Percentiles rank a stretch among this genome's conserved stretches.
Conservation (phyloP, 2,329 filamentous ascomycete genomes). For the Teratosphaeriaceae sp. region DNA sequence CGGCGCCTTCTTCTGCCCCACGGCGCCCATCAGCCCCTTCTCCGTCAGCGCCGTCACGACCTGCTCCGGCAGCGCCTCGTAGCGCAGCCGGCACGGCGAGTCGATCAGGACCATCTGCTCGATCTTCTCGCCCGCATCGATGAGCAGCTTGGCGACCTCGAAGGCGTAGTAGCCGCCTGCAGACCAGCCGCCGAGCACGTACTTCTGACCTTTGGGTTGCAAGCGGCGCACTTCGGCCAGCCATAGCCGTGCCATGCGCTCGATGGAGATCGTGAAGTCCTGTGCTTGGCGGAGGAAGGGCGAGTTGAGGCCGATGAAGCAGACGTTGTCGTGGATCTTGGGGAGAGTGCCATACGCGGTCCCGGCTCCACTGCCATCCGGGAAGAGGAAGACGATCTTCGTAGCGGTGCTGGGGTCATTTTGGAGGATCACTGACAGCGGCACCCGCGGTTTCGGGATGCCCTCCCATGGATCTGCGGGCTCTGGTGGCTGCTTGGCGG, state of each 20-base stretch:
- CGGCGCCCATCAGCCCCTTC: constrained; percentile 23
- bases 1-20: constrained; percentile 21
- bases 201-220: constrained; percentile 46
- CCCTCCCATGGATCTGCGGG: constrained; percentile 25
- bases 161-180: constrained; percentile 67
- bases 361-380: constrained; percentile 44
- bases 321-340: constrained; percentile 38
- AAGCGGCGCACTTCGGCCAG: constrained; percentile 31
- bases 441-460: constrained; percentile 26
- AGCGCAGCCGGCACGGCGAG: constrained; percentile 21
- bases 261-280: constrained; percentile 24
- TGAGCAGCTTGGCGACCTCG: constrained; percentile 23
- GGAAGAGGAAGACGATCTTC: constrained; percentile 30
- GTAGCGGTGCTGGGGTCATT: constrained; percentile 13
- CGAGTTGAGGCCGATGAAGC: constrained; percentile 38
- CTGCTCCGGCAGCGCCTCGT: constrained; percentile 20
- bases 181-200: constrained; percentile 67
- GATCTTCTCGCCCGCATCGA: constrained; percentile 18
- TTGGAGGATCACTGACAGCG: constrained; percentile 22
- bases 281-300: constrained; percentile 24
- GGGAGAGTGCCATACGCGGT: constrained; percentile 36
- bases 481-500: constrained; percentile 5
- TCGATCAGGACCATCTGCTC: constrained; percentile 25
- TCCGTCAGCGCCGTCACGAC: constrained; percentile 21
- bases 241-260: constrained; percentile 23